phyloP scores from a whole-genome alignment of 805 yeast genomes.

The Wickerhamomyces sydowiorum region DNA sequence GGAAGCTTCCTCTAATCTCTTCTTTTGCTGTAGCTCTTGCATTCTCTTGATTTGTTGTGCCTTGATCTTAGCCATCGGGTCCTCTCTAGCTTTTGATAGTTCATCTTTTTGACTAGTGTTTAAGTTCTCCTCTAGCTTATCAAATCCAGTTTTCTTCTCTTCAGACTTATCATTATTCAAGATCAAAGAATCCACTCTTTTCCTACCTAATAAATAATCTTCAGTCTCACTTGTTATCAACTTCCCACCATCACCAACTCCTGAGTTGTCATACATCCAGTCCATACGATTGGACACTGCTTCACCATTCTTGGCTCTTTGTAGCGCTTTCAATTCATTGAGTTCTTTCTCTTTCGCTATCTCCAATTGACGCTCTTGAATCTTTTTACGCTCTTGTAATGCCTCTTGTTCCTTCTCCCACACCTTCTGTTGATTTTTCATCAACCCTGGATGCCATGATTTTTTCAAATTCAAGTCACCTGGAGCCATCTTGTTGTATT shows the following conservation, averaged over 20 bases:
- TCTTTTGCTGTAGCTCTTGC: conserved; percentile 8
- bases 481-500: conserved; percentile 46
- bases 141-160: conserved; percentile 21
- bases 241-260: conserved; percentile 22
- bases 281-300: conserved; percentile 45
- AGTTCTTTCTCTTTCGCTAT: conserved; percentile 55
- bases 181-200: conserved; percentile 36
- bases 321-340: conserved; percentile 45
- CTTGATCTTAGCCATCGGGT: conserved; percentile 45
- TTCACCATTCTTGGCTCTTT: conserved; percentile 34
- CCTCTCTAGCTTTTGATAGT: conserved; percentile 29
- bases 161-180: conserved; percentile 12
- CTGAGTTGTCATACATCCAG: conserved; percentile 81
- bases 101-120: conserved; percentile 15
- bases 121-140: conserved; percentile 6
- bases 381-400: conserved; percentile 60
- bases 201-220: conserved; percentile 48
- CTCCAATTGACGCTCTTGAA: conserved; percentile 60
- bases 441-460: conserved; percentile 92
- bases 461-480: conserved; percentile 86
- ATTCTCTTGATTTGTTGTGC: conserved; percentile 16
- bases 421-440: conserved; percentile 80
- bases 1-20: conserved; percentile 17
- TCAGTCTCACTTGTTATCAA: conserved; percentile 31
- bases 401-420: conserved; percentile 80